These are phyloP conservation scores for Lepidium sativum DNA, from an alignment of 345 rosid genomes.

Conservation along the genomic window DNA sequence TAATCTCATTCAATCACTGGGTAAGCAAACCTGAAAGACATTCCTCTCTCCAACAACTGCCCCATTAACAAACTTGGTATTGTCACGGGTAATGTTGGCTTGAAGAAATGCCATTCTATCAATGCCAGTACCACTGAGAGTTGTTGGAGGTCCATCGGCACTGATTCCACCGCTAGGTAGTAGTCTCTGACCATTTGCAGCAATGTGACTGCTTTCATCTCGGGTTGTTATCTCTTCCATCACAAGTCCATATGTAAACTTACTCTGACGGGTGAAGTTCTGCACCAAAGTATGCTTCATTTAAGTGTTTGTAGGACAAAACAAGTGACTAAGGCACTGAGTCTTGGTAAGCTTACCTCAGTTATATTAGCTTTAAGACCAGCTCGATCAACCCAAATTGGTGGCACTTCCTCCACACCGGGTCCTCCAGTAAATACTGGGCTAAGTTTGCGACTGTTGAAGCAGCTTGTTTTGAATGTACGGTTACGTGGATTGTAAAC, in stretches of 20 bases:
- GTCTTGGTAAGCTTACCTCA: slow-evolving; percentile 48
- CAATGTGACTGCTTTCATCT: slow-evolving; percentile 91
- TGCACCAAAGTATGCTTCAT: slow-evolving; percentile 22
- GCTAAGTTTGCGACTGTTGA: slow-evolving; percentile 92
- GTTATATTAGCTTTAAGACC: slow-evolving; percentile 90
- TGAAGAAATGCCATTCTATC: slow-evolving; percentile 88
- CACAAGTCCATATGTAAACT: slow-evolving; percentile 93
- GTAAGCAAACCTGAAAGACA: slow-evolving; percentile 81
- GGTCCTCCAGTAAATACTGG: slow-evolving; percentile 99
- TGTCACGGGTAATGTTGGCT: slow-evolving; percentile 96
- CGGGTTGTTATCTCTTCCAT: slow-evolving; percentile 98
- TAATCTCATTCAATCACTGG: neutral
- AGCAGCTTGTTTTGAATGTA: slow-evolving; percentile 80
- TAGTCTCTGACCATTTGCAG: slow-evolving; percentile 83
- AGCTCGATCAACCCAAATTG: slow-evolving; percentile 99
- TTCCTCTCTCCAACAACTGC: slow-evolving; percentile 94
- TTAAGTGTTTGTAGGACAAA: neutral
- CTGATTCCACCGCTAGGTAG: slow-evolving; percentile 97
- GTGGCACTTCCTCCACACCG: slow-evolving; percentile 95
- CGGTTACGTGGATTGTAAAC: slow-evolving; percentile 70
- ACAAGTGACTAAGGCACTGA: neutral
- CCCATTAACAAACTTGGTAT: slow-evolving; percentile 86
- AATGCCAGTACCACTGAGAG: slow-evolving; percentile 94
- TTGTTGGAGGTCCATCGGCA: slow-evolving; percentile 99
- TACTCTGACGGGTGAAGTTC: slow-evolving; percentile 98